Conservation (phyloP, 2,329 filamentous ascomycete species). For the Claviceps africana region DNA sequence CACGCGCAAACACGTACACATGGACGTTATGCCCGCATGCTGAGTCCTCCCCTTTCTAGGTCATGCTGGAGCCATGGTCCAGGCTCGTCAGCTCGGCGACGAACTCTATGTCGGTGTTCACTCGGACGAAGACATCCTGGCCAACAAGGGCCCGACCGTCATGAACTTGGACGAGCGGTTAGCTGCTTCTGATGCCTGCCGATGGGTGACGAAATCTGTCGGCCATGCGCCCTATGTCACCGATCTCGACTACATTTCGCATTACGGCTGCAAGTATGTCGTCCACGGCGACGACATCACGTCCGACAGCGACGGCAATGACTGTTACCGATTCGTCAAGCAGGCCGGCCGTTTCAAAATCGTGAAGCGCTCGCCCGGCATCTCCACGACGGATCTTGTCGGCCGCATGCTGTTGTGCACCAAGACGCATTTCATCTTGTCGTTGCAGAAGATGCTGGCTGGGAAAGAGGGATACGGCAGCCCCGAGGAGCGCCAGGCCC, state of each 20-base stretch:
- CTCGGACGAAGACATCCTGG: slow-evolving; percentile 86
- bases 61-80: slow-evolving; percentile 92
- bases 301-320: slow-evolving; percentile 80
- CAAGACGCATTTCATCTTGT: slow-evolving; percentile 83
- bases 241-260: slow-evolving; percentile 79
- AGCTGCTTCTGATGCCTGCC: slow-evolving; percentile 83
- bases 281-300: slow-evolving; percentile 97
- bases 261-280: slow-evolving; percentile 90
- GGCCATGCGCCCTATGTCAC: slow-evolving; percentile 89
- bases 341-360: slow-evolving; percentile 88
- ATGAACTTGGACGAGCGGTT: slow-evolving; percentile 86
- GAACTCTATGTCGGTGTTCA: slow-evolving; percentile 89
- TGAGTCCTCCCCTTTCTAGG: slow-evolving; percentile 39
- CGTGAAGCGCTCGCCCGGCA: slow-evolving; percentile 88
- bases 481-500: slow-evolving; percentile 47
- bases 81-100: slow-evolving; percentile 79
- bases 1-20: not conserved
- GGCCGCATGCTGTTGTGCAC: slow-evolving; percentile 95
- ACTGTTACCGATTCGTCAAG: slow-evolving; percentile 97
- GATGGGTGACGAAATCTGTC: slow-evolving; percentile 80
- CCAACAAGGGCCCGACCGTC: slow-evolving; percentile 95
- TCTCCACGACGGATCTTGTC: slow-evolving; percentile 95
- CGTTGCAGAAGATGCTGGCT: slow-evolving; percentile 51
- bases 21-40: not conserved
- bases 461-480: slow-evolving; percentile 62